These are phyloP conservation scores for Microcera coccophila DNA, from an alignment of 2,329 filamentous ascomycete species.

Conservation along the genomic window DNA sequence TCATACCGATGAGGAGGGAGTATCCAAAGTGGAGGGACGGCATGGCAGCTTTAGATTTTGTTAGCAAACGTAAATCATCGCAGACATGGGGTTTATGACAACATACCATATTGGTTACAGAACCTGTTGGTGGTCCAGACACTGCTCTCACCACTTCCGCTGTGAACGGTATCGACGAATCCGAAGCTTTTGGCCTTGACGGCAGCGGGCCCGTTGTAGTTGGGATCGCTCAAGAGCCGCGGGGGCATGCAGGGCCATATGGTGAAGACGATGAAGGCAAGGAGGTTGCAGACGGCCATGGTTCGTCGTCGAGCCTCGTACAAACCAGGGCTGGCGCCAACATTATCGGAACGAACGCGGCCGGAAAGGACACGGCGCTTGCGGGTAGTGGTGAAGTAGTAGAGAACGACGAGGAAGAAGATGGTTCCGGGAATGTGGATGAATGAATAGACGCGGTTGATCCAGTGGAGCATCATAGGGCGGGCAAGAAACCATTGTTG, in stretches of 20 bases:
- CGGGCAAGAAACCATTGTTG: slow-evolving; percentile 52
- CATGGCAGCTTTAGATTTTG: slow-evolving; percentile 59
- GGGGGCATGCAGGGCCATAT: slow-evolving; percentile 63
- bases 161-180: slow-evolving; percentile 60
- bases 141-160: slow-evolving; percentile 49
- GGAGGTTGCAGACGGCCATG: slow-evolving; percentile 58
- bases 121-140: slow-evolving; percentile 59
- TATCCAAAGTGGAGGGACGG: slow-evolving; percentile 74
- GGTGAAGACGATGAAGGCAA: slow-evolving; percentile 60
- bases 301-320: slow-evolving; percentile 56
- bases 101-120: slow-evolving; percentile 68
- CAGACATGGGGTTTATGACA: neutral
- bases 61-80: neutral
- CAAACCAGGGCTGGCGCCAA: slow-evolving; percentile 40
- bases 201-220: slow-evolving; percentile 52
- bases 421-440: slow-evolving; percentile 77
- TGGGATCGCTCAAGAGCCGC: slow-evolving; percentile 53
- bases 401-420: slow-evolving; percentile 61
- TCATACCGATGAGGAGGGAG: slow-evolving; percentile 67
- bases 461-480: slow-evolving; percentile 60
- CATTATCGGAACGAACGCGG: slow-evolving; percentile 26
- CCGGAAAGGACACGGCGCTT: slow-evolving; percentile 39
- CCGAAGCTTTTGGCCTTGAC: slow-evolving; percentile 57
- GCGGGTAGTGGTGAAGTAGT: slow-evolving; percentile 64
- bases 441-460: slow-evolving; percentile 70